Evolutionary conservation across 306 rosid genomes (phyloP).

Genomic region (Begonia masoniana): DNA sequence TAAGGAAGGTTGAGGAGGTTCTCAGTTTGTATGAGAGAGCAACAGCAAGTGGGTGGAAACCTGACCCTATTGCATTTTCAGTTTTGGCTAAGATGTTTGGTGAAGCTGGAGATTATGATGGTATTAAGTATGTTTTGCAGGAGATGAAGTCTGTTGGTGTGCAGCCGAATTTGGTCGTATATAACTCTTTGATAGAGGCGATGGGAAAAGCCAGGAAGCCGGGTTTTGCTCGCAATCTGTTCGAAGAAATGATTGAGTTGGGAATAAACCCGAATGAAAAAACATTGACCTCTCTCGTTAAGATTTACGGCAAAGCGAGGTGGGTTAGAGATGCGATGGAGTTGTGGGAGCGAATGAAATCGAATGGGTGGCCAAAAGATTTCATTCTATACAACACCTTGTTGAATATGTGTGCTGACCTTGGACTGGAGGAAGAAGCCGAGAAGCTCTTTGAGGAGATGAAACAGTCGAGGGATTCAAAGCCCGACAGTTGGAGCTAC

Average conservation of each 20-base stretch:
- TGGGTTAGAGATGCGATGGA: slow-evolving; percentile 81
- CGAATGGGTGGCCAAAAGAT: slow-evolving; percentile 75
- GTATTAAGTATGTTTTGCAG: slow-evolving; percentile 68
- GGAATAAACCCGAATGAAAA: slow-evolving; percentile 73
- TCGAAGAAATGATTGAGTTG: slow-evolving; percentile 65
- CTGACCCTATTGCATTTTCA: slow-evolving; percentile 60
- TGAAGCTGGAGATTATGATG: slow-evolving; percentile 87
- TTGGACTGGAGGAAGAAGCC: slow-evolving; percentile 81
- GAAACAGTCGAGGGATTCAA: slow-evolving; percentile 44
- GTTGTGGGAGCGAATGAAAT: slow-evolving; percentile 69
- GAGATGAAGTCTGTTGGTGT: slow-evolving; percentile 71
- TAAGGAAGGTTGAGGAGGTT: slow-evolving; percentile 78
- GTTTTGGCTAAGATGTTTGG: slow-evolving; percentile 95
- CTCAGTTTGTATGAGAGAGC: slow-evolving; percentile 75
- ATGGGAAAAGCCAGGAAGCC: slow-evolving; percentile 98
- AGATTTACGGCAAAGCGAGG: slow-evolving; percentile 89
- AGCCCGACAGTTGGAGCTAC: slow-evolving; percentile 82
- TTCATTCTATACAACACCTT: slow-evolving; percentile 69
- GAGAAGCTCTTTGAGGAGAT: slow-evolving; percentile 69
- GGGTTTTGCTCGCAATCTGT: slow-evolving; percentile 72
- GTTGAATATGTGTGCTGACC: slow-evolving; percentile 93
- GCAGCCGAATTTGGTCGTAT: slow-evolving; percentile 78
- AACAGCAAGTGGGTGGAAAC: slow-evolving; percentile 87
- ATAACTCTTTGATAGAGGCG: slow-evolving; percentile 85
- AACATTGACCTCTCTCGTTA: slow-evolving; percentile 66